Evolutionary conservation across 2,329 filamentous ascomycete species (phyloP).

Genomic region (Penicillium sp.): DNA sequence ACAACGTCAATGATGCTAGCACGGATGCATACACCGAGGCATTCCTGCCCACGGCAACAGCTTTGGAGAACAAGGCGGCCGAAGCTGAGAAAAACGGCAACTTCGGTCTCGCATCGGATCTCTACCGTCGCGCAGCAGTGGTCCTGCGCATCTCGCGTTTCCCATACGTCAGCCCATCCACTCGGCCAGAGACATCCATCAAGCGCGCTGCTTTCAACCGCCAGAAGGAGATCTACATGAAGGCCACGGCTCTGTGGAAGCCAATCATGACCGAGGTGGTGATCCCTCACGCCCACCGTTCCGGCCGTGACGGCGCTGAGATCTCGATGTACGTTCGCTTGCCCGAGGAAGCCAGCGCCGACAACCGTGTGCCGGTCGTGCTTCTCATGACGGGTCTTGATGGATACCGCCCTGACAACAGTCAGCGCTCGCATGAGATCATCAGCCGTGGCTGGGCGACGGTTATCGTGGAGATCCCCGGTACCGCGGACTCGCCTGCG

Average conservation of each 20-base stretch:
- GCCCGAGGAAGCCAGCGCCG: constrained; percentile 48
- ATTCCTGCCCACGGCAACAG: constrained; percentile 63
- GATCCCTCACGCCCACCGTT: constrained; percentile 59
- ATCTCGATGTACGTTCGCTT: constrained; percentile 69
- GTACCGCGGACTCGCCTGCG: constrained; percentile 68
- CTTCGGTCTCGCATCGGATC: constrained; percentile 56
- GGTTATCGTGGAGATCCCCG: constrained; percentile 65
- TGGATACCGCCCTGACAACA: constrained; percentile 58
- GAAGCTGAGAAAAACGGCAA: constrained; percentile 53
- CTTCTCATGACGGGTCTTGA: constrained; percentile 62
- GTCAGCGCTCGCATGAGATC: constrained; percentile 61
- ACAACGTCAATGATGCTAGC: constrained; percentile 65
- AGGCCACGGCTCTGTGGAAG: constrained; percentile 57
- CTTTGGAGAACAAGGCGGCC: constrained; percentile 57
- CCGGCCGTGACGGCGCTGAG: constrained; percentile 52
- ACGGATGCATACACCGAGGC: constrained; percentile 64
- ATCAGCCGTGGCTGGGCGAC: constrained; percentile 63
- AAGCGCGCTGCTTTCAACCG: constrained; percentile 66
- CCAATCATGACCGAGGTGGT: constrained; percentile 62
- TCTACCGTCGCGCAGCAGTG: constrained; percentile 70
- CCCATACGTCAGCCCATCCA: constrained; percentile 48
- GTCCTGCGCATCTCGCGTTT: constrained; percentile 75
- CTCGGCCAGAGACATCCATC: constrained; percentile 26
- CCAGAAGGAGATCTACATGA: constrained; percentile 65
- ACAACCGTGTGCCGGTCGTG: constrained; percentile 52